A percentile compares a stretch with the other conserved stretches of the same genome.
Conservation (phyloP, 345 rosid species). For the Limnanthes douglasii region DNA sequence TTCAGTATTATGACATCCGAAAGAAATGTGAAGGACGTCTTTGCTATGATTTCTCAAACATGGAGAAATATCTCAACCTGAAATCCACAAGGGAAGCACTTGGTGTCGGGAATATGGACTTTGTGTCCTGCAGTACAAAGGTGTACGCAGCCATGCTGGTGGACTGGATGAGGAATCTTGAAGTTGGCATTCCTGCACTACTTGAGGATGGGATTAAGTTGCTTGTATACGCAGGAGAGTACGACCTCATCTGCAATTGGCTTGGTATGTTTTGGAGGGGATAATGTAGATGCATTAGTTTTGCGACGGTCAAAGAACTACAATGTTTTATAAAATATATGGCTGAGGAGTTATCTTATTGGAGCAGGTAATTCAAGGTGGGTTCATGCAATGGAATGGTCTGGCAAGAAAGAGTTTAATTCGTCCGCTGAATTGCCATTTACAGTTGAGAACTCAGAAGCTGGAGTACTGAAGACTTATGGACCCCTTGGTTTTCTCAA, state of each 20-base stretch:
- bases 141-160: slow-evolving; percentile 81
- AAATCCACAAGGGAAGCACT: slow-evolving; percentile 61
- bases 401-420: slow-evolving; percentile 54
- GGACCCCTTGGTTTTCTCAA: slow-evolving; percentile 84
- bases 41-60: slow-evolving; percentile 97
- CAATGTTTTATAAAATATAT: background rate
- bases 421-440: slow-evolving; percentile 57
- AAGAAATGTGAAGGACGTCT: slow-evolving; percentile 81
- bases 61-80: slow-evolving; percentile 78
- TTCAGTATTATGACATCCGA: slow-evolving; percentile 90
- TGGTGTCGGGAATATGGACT: slow-evolving; percentile 71
- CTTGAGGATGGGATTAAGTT: slow-evolving; percentile 85
- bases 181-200: slow-evolving; percentile 81
- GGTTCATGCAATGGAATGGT: slow-evolving; percentile 99
- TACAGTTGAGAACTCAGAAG: slow-evolving; percentile 59
- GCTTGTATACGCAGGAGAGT: slow-evolving; percentile 95
- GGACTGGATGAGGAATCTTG: slow-evolving; percentile 97
- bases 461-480: slow-evolving; percentile 54
- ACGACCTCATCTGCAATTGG: slow-evolving; percentile 99
- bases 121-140: slow-evolving; percentile 79
- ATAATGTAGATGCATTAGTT: background rate
- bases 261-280: slow-evolving; percentile 40
- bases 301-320: background rate
- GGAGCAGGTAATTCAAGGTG: slow-evolving; percentile 89
- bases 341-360: slow-evolving; percentile 4